These are phyloP conservation scores for Kodamaea arcana DNA, from an alignment of 1,139 yeast genomes.

Conservation along the genomic window DNA sequence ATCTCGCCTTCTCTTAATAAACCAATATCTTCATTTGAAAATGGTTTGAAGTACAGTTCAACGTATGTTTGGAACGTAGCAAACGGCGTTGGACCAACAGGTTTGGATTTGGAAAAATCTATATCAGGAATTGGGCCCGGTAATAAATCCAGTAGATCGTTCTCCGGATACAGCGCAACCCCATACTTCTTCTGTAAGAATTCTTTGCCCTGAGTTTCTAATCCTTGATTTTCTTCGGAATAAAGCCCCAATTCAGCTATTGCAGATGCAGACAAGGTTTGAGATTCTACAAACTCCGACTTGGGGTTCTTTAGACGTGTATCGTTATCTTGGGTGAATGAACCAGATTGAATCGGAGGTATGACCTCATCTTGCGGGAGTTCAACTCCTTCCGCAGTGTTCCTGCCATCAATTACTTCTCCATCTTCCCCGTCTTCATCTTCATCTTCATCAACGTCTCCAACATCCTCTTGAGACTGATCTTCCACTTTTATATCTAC, in stretches of 20 bases:
- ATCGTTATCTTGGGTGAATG: slow-evolving; percentile 49
- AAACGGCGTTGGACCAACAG: slow-evolving; percentile 88
- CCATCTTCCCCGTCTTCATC: background rate
- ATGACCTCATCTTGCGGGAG: slow-evolving; percentile 19
- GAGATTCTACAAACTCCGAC: slow-evolving; percentile 71
- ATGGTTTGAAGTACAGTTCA: slow-evolving; percentile 79
- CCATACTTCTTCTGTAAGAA: slow-evolving; percentile 74
- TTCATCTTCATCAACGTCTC: background rate
- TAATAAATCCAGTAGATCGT: slow-evolving; percentile 66
- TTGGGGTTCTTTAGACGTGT: slow-evolving; percentile 69
- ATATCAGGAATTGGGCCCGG: slow-evolving; percentile 88
- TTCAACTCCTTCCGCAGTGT: slow-evolving; percentile 1
- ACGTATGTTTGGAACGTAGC: slow-evolving; percentile 81
- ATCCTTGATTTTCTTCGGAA: slow-evolving; percentile 53
- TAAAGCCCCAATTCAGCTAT: slow-evolving; percentile 61
- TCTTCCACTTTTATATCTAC: slow-evolving; percentile 5
- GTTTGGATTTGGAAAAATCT: slow-evolving; percentile 83
- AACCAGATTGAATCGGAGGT: slow-evolving; percentile 48
- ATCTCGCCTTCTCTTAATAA: slow-evolving; percentile 61
- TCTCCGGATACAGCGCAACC: slow-evolving; percentile 83
- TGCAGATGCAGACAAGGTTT: slow-evolving; percentile 67
- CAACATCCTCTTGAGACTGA: background rate
- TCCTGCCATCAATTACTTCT: slow-evolving; percentile 1
- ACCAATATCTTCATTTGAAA: slow-evolving; percentile 74
- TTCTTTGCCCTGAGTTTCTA: slow-evolving; percentile 63